Evolutionary conservation across 1,139 yeast species (phyloP).

Genomic region (Geotrichum candidum): DNA sequence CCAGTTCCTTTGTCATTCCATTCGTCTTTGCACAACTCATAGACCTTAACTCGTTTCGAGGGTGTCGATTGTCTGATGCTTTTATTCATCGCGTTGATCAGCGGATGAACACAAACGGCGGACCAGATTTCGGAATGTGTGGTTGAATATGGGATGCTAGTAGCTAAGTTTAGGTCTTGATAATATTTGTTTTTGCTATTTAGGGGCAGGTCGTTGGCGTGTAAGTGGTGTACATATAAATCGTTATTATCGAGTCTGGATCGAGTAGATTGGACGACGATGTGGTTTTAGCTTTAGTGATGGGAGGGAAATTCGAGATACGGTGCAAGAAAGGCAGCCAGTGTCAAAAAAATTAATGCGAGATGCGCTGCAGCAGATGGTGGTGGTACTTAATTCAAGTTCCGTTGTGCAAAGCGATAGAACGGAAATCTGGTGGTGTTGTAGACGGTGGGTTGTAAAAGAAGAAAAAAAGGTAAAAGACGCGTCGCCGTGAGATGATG

Average conservation of each 20-base stretch:
- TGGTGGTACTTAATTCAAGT: no score
- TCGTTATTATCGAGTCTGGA: background rate
- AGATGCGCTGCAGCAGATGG: no score
- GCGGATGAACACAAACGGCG: background rate
- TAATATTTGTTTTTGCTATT: background rate
- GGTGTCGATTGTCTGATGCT: slow-evolving; percentile 28
- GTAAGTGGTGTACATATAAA: background rate
- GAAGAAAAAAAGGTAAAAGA: no score
- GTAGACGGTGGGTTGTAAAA: no score
- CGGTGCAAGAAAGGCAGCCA: no score
- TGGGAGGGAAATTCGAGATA: background rate
- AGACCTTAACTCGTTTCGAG: slow-evolving; percentile 83
- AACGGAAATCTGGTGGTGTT: no score
- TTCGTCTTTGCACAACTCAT: slow-evolving; percentile 68
- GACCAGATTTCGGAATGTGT: background rate
- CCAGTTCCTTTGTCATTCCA: slow-evolving; percentile 97
- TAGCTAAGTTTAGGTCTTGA: background rate
- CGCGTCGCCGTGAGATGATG: no score
- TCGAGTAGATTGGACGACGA: background rate
- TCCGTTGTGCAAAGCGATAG: no score
- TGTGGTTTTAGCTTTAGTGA: background rate
- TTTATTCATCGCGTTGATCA: background rate
- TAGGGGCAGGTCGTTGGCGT: background rate
- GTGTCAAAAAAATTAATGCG: no score
- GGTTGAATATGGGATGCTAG: background rate